phyloP scores from a whole-genome alignment of 2,329 filamentous ascomycete genomes.

The Emmonsiellopsis sp. region DNA sequence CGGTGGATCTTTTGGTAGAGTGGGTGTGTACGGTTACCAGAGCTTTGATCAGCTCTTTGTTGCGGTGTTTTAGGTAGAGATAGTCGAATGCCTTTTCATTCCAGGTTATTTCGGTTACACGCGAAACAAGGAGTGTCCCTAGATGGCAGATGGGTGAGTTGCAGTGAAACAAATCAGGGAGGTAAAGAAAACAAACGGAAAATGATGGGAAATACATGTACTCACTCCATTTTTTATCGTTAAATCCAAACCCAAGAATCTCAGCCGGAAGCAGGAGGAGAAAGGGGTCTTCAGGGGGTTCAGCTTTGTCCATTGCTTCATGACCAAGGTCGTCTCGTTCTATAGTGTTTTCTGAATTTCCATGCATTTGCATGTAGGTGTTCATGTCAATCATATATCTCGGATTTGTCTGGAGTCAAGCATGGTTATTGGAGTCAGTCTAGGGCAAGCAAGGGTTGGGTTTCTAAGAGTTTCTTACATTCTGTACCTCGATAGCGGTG shows the following conservation, averaged over 20 bases:
- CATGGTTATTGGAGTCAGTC: too few species aligned
- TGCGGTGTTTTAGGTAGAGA: slow-evolving; percentile 9
- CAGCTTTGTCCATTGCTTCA: neutral
- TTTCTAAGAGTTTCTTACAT: too few species aligned
- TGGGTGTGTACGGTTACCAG: slow-evolving; percentile 7
- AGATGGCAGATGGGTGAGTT: slow-evolving; percentile 2
- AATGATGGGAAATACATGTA: neutral
- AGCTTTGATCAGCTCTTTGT: slow-evolving; percentile 10
- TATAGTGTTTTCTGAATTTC: too few species aligned
- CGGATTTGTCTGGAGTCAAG: too few species aligned
- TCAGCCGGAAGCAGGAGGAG: neutral
- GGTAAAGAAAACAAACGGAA: too few species aligned
- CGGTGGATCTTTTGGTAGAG: slow-evolving; percentile 1
- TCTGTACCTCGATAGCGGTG: too few species aligned
- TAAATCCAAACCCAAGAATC: neutral
- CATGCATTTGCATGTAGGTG: too few species aligned
- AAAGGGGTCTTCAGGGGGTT: neutral
- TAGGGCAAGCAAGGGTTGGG: too few species aligned
- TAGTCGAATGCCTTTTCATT: neutral
- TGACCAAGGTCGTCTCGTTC: too few species aligned
- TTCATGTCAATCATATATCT: too few species aligned
- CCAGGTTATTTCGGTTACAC: neutral
- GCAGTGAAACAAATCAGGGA: slow-evolving; percentile 3
- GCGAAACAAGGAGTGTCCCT: slow-evolving; percentile 4
- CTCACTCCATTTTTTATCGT: neutral